Base-by-base conservation (phyloP, 2,329 filamentous ascomycete genomes). In the Byssothecium circinans region DNA sequence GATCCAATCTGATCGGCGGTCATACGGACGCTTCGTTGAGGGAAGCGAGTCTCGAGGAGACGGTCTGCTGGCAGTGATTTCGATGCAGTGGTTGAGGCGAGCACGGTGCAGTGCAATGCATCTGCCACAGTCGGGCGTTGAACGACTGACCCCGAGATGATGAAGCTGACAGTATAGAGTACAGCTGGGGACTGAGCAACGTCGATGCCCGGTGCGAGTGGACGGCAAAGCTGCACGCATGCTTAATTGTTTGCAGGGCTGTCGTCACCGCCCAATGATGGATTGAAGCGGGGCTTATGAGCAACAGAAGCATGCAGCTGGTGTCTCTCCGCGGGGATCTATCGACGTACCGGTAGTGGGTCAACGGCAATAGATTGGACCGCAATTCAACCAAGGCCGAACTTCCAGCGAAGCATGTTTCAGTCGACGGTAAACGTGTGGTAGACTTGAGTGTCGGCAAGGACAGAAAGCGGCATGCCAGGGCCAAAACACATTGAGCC, bases 321-420 rank as follows among this genome's bases (percentile, higher is more conserved):
- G 7, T 32, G 29, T 8, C 29, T 14, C 29, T n/a, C 34, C 43
- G 17, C 34, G 43, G 48, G n/a, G 35, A 34, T 44, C 32, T 36
- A 35, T 8, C 32, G 47, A 49, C 38, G 22, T 41, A n/a, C n/a
- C n/a, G n/a, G n/a, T n/a, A 45, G 38, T 32, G 15, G 47, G 41
- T 29, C 19, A 34, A 42, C 34, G 41, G 42, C 37, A 37, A 35
- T 23, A 29, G 37, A 27, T 22, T 50, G 14, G 33, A 33, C 25
- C 12, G 18, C 29, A 29, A 41, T 20, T 43, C 15, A 23, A 27
- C 29, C 35, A 41, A 37, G 32, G 27, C 41, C 41, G 41, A 34
- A n/a, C 12, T 19, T 23, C 19, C 46, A 48, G 27, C 49, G 49
- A 38, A 44, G 47, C 40, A 42, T 51, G 55, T 57, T 53, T 57